phyloP scores from a whole-genome alignment of 2,329 filamentous ascomycete genomes.

The Nigrospora oryzae region DNA sequence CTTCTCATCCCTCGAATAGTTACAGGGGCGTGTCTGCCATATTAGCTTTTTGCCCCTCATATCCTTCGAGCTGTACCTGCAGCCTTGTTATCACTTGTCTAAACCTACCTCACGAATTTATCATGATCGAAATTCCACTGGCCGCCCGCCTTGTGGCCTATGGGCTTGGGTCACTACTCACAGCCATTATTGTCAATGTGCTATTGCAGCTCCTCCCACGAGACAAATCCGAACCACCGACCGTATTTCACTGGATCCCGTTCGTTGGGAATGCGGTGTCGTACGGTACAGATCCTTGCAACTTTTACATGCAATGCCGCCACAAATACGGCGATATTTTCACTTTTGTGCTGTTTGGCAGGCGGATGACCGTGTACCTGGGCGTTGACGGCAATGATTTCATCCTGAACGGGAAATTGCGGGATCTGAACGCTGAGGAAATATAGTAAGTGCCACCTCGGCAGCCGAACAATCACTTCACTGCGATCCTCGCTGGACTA shows the following conservation, averaged over 20 bases:
- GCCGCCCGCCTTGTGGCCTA: neutral
- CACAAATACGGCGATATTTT: constrained; percentile 50
- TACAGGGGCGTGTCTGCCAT: too few species aligned
- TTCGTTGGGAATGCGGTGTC: constrained; percentile 62
- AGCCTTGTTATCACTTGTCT: too few species aligned
- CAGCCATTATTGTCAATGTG: constrained; percentile 5
- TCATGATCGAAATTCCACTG: too few species aligned
- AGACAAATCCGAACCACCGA: constrained; percentile 43
- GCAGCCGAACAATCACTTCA: too few species aligned
- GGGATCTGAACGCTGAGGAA: constrained; percentile 45
- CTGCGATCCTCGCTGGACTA: too few species aligned
- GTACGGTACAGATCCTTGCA: constrained; percentile 64
- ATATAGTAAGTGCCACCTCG: constrained; percentile 14
- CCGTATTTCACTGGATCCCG: constrained; percentile 53
- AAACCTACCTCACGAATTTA: too few species aligned
- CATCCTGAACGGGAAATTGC: constrained; percentile 44
- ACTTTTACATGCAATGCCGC: constrained; percentile 56
- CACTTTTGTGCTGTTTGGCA: constrained; percentile 44
- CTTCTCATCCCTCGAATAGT: too few species aligned
- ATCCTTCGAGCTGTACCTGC: too few species aligned
- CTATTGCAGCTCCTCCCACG: constrained; percentile 13
- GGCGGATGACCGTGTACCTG: constrained; percentile 39
- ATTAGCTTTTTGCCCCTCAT: too few species aligned
- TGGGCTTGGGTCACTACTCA: neutral
- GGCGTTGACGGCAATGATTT: constrained; percentile 46